These are phyloP conservation scores for Penicillium nucicola DNA, from an alignment of 495 filamentous ascomycete genomes.

Conservation along the genomic window DNA sequence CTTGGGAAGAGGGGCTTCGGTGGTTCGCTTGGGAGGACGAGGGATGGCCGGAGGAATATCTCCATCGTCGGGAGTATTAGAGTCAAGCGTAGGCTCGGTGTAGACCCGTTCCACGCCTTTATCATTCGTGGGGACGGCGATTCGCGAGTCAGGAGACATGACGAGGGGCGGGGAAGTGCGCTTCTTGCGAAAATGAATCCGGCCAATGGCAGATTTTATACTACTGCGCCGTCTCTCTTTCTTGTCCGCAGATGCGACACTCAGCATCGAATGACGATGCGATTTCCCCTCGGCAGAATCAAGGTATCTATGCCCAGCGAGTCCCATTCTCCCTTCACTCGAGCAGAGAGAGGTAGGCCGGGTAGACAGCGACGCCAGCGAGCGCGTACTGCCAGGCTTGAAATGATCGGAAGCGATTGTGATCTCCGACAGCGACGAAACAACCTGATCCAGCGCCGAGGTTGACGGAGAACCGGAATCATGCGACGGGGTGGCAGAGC, in stretches of 20 bases:
- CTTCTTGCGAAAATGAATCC: conserved; percentile 39
- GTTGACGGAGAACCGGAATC: conserved; percentile 15
- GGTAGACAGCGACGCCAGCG: conserved; percentile 40
- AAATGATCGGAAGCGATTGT: conserved; percentile 33
- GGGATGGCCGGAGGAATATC: conserved; percentile 2
- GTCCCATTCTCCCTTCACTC: conserved; percentile 28
- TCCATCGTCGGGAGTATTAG: background rate
- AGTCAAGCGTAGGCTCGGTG: conserved; percentile 22
- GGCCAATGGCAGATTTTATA: conserved; percentile 38
- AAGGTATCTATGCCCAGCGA: conserved; percentile 10
- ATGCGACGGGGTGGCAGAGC: conserved; percentile 24
- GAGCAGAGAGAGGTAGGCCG: conserved; percentile 44
- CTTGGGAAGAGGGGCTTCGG: conserved; percentile 19
- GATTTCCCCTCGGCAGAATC: conserved; percentile 5
- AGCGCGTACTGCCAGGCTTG: conserved; percentile 38
- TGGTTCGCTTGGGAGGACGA: background rate
- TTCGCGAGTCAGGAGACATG: conserved; percentile 29
- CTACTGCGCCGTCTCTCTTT: conserved; percentile 34
- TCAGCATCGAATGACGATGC: conserved; percentile 31
- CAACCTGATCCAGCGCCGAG: conserved; percentile 29
- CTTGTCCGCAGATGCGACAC: conserved; percentile 29
- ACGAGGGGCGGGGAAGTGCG: conserved; percentile 28
- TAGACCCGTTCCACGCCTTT: conserved; percentile 29
- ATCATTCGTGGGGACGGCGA: conserved; percentile 24
- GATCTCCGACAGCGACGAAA: conserved; percentile 36